Evolutionary conservation across 768 basidiomycete species (phyloP).

Genomic region (Rhodotorula kratochvilovae): DNA sequence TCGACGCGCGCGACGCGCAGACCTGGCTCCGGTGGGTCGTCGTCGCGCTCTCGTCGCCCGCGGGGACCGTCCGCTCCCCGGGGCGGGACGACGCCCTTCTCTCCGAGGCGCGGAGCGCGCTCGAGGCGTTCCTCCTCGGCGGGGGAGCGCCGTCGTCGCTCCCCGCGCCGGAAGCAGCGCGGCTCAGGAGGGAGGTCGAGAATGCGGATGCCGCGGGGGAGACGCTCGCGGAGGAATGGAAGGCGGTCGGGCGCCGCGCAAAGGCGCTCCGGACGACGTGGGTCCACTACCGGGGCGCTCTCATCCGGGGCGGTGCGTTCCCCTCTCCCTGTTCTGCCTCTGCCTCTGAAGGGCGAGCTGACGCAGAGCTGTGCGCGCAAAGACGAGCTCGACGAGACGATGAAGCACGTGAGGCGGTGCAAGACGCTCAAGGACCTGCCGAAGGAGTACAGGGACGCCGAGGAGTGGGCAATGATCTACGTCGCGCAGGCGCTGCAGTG

Average conservation of each 20-base stretch:
- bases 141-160: too few relatives aligned
- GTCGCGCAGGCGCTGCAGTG: constrained; percentile 35
- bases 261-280: constrained; percentile 26
- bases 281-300: constrained; percentile 6
- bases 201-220: neutral
- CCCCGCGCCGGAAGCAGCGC: neutral
- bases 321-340: too few relatives aligned
- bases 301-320: constrained; percentile 21
- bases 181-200: too few relatives aligned
- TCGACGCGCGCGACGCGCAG: neutral
- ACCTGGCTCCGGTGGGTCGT: constrained; percentile 27
- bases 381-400: constrained; percentile 35
- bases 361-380: neutral
- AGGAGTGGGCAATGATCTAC: constrained; percentile 36
- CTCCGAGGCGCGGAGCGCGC: neutral
- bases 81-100: neutral
- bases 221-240: constrained; percentile 23
- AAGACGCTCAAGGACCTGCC: constrained; percentile 15
- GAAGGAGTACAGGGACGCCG: constrained; percentile 20
- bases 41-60: constrained; percentile 31
- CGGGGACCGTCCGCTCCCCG: neutral
- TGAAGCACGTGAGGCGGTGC: constrained; percentile 10
- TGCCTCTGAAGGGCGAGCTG: neutral
- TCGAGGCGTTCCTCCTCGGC: constrained; percentile 35
- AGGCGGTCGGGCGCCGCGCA: constrained; percentile 1